Conservation (phyloP, 1,284 basidiomycete species). For the Neonothopanus nambi region DNA sequence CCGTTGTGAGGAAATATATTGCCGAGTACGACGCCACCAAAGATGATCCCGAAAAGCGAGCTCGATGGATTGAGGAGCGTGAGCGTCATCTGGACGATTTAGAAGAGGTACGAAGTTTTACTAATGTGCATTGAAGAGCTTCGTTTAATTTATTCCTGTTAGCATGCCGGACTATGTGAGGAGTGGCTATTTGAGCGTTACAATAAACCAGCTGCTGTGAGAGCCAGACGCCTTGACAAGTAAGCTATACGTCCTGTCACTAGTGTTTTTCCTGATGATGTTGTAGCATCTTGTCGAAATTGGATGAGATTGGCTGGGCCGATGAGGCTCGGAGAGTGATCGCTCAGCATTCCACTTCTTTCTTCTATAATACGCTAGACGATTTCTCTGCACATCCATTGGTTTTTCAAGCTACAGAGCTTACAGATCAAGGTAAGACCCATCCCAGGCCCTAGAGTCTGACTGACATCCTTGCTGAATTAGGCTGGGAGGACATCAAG, state of each 20-base stretch:
- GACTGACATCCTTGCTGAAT: neutral
- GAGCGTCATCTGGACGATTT: neutral
- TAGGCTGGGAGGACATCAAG: neutral
- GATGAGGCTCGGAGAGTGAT: constrained; percentile 3
- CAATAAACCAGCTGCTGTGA: neutral
- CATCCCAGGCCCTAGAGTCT: neutral
- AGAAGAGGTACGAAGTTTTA: neutral
- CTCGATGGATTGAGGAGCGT: neutral
- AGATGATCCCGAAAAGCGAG: neutral
- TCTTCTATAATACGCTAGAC: no score
- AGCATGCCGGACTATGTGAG: neutral
- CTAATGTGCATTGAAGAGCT: neutral
- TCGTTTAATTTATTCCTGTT: neutral
- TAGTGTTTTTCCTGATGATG: neutral
- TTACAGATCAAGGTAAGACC: constrained; percentile 5
- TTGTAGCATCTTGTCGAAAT: neutral
- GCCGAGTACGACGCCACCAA: constrained; percentile 1
- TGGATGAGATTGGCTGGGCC: constrained; percentile 6
- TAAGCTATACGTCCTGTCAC: neutral
- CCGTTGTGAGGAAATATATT: neutral
- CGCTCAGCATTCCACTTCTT: neutral
- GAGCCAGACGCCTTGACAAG: neutral
- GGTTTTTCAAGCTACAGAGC: constrained; percentile 1
- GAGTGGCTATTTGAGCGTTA: neutral
- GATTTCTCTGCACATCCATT: neutral